Conservation (phyloP, 1,139 yeast species). For the Pichia sp. region DNA sequence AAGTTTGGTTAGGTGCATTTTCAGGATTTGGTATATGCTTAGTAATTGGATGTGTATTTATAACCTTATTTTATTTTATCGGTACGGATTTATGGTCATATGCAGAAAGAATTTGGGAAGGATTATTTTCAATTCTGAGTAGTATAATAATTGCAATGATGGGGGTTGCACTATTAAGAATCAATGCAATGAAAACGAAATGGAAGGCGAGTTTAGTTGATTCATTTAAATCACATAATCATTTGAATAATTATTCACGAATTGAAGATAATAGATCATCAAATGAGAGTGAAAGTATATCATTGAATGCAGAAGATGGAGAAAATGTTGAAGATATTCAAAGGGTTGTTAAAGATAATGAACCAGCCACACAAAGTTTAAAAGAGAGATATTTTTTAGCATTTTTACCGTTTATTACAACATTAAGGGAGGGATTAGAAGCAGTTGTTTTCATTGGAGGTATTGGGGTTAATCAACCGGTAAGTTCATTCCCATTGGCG, state of each 20-base stretch:
- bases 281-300: neutral
- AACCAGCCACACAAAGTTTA: conserved; percentile 27
- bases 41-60: conserved; percentile 67
- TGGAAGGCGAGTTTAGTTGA: conserved; percentile 63
- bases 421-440: conserved; percentile 85
- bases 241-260: neutral
- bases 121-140: conserved; percentile 74
- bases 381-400: conserved; percentile 69
- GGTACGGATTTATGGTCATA: conserved; percentile 78
- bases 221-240: conserved; percentile 10
- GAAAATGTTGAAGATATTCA: conserved; percentile 13
- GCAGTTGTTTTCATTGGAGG: conserved; percentile 91
- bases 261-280: neutral
- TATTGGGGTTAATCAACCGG: conserved; percentile 72
- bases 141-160: conserved; percentile 75
- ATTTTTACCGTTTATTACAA: conserved; percentile 73
- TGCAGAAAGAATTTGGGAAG: conserved; percentile 91
- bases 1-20: conserved; percentile 81
- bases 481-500: conserved; percentile 76
- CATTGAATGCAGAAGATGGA: neutral
- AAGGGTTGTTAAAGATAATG: conserved; percentile 6
- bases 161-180: conserved; percentile 82
- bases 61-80: conserved; percentile 66
- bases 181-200: conserved; percentile 80
- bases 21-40: conserved; percentile 70